Percentiles rank a stretch among this genome's conserved stretches.
Conservation (phyloP, 345 rosid genomes). For the Gossypium bickii region DNA sequence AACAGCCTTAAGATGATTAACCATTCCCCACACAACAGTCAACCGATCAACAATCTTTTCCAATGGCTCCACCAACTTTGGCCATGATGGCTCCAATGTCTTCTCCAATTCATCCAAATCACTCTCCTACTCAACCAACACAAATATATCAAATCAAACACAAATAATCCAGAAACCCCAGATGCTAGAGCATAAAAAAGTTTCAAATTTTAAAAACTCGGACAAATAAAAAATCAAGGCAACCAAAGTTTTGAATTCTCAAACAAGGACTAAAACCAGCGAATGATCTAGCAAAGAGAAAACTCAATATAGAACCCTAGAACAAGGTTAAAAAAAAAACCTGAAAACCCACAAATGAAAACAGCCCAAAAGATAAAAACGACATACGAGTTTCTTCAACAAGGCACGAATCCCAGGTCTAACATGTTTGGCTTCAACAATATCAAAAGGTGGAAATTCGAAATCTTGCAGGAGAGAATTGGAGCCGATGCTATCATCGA, state of each 20-base stretch:
- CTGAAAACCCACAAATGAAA: no score
- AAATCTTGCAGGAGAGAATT: slow-evolving; percentile 75
- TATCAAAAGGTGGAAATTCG: slow-evolving; percentile 69
- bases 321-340: no score
- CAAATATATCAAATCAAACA: background rate
- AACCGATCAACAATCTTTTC: slow-evolving; percentile 72
- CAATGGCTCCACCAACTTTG: slow-evolving; percentile 84
- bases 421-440: slow-evolving; percentile 66
- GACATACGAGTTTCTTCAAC: no score
- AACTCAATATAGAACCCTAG: no score
- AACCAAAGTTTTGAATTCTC: background rate
- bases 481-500: slow-evolving; percentile 25
- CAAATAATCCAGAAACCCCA: background rate
- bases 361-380: no score
- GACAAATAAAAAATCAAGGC: background rate
- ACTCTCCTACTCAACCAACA: slow-evolving; percentile 43
- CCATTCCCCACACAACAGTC: slow-evolving; percentile 69
- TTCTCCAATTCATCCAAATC: slow-evolving; percentile 73
- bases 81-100: slow-evolving; percentile 75
- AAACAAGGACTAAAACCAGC: background rate
- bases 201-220: background rate
- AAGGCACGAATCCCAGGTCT: slow-evolving; percentile 74
- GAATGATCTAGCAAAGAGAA: no score
- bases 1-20: slow-evolving; percentile 79
- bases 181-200: background rate